Base-by-base conservation (phyloP, 1,284 basidiomycete species). In the Sutorius eximius region DNA sequence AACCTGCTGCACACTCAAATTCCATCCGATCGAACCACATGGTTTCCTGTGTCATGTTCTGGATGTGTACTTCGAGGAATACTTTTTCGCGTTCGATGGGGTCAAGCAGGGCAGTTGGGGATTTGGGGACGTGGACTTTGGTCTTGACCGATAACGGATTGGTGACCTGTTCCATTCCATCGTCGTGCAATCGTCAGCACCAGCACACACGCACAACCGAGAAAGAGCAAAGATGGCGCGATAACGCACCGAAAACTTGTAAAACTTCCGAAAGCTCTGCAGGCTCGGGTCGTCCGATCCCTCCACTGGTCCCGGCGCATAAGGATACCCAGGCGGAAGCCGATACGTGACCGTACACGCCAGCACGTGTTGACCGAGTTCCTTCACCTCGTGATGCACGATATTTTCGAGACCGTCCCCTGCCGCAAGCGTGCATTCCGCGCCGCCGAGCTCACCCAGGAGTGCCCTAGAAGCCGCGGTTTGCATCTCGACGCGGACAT, bases 81-180 rank as follows among this genome's bases (percentile, higher is more conserved):
- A 93, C 79, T 58, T 91, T 90, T 47, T 89, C 85, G 41, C 90
- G 79, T 61, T 90, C 85, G 3, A 64, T 47, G 3, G 78, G 71
- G 8, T 82, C 80, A 13, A 92, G 73, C 5, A 84, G 59, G 1
- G 90, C 86, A 24, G 87, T 82, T 1, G 91, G 86, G 1, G 89
- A 86, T 45, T 80, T 82, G 0, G 89, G 81, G 1, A 76, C 68
- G 66, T 95, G 89, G 0, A 94, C 90, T 70, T 93, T 93, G 11
- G 92, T 94, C 73, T 94, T 94, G 58, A 95, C 93, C 1, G 90
- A 90, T 7, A 95, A 74, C 1, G 92, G 93, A 61, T 94, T 93
- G 12, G 86, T 89, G 11, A 92, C 90, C 91, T 93, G 61, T 22
- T 36, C 53, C 30, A 16, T 22, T 13, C 52, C 29, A 34, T 16